Percentiles rank a stretch among this genome's conserved stretches.
These are phyloP conservation scores for Neospora caninum DNA, from an alignment of 169 alveolate genomes.

Conservation along the genomic window DNA sequence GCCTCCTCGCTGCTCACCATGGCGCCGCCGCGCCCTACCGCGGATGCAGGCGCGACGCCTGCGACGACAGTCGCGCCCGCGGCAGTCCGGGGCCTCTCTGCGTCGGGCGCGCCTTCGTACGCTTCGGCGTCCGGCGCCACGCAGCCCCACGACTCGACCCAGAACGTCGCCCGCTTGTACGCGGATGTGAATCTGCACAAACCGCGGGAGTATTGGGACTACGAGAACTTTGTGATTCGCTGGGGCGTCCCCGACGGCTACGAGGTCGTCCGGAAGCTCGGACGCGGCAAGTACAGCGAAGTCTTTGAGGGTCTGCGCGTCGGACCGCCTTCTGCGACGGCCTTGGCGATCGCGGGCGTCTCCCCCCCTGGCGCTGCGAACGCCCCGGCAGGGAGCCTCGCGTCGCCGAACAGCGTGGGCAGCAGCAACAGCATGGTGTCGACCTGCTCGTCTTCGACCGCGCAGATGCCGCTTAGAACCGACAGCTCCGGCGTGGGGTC, in stretches of 20 bases:
- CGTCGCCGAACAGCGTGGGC: neutral
- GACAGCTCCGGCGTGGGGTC: neutral
- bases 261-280: constrained; percentile 95
- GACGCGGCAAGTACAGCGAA: constrained; percentile 99
- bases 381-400: neutral
- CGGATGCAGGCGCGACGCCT: constrained; percentile 17
- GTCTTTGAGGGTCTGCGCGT: constrained; percentile 94
- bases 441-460: neutral
- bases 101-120: neutral
- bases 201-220: constrained; percentile 91
- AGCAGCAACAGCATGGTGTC: constrained; percentile 22
- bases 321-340: constrained; percentile 34
- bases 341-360: neutral
- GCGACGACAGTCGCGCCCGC: neutral
- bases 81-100: neutral
- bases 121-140: neutral
- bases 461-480: neutral
- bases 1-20: neutral
- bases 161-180: constrained; percentile 75
- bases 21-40: constrained; percentile 18
- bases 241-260: constrained; percentile 94
- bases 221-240: constrained; percentile 87
- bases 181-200: constrained; percentile 86
- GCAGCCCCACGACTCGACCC: neutral
- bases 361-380: neutral